Conservation (phyloP, 495 filamentous ascomycete species). For the Xylaria venustula region DNA sequence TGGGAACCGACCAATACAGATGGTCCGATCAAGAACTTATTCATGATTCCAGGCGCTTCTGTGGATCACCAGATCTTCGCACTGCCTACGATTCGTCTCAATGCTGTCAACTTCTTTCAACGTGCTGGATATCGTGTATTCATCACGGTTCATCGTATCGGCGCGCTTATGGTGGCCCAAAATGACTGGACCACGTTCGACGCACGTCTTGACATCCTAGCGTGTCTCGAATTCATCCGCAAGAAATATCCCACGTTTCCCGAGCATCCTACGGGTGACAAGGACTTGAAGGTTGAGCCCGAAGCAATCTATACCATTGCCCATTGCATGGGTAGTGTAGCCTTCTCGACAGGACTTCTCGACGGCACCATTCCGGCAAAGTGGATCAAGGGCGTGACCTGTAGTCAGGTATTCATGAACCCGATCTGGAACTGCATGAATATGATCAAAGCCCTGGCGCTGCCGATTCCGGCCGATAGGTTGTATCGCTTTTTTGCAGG, state of each 20-base stretch:
- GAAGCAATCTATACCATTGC: slow-evolving; percentile 58
- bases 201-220: slow-evolving; percentile 59
- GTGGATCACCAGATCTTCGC: slow-evolving; percentile 65
- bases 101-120: slow-evolving; percentile 65
- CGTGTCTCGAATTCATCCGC: slow-evolving; percentile 57
- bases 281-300: slow-evolving; percentile 13
- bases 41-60: slow-evolving; percentile 62
- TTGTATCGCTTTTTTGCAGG: slow-evolving; percentile 48
- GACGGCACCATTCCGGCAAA: slow-evolving; percentile 59
- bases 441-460: slow-evolving; percentile 52
- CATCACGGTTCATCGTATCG: slow-evolving; percentile 60
- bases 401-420: slow-evolving; percentile 65
- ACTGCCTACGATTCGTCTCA: slow-evolving; percentile 62
- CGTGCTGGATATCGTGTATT: slow-evolving; percentile 59
- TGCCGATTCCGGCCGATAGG: slow-evolving; percentile 46
- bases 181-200: slow-evolving; percentile 59
- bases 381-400: slow-evolving; percentile 62
- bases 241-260: slow-evolving; percentile 18
- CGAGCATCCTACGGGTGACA: not conserved
- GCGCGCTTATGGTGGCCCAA: slow-evolving; percentile 53
- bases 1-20: slow-evolving; percentile 50
- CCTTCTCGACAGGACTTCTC: slow-evolving; percentile 58
- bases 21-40: slow-evolving; percentile 43
- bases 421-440: slow-evolving; percentile 59
- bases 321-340: slow-evolving; percentile 67